Conservation (phyloP, 208 protist genomes). For the Acanthamoeba lenticulata region DNA sequence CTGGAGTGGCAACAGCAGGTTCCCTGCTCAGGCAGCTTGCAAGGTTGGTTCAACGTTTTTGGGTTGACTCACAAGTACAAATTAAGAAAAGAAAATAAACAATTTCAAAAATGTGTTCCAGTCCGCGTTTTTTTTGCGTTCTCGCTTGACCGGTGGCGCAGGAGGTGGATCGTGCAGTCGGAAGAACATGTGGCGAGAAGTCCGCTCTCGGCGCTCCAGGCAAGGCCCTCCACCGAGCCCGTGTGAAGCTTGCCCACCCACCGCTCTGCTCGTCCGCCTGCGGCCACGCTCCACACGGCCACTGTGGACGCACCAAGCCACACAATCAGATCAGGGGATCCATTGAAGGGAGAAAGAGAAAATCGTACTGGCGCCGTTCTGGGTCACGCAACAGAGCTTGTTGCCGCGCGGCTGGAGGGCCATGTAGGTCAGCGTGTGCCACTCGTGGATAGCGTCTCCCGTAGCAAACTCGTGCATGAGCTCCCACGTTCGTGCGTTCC, state of each 20-base stretch:
- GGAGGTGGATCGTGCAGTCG: conserved; percentile 21
- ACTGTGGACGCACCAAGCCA: not conserved
- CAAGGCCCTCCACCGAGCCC: conserved; percentile 17
- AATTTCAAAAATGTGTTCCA: too few relatives aligned
- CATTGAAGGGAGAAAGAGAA: not conserved
- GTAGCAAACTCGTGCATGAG: conserved; percentile 44
- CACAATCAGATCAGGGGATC: not conserved
- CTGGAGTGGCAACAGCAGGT: too few relatives aligned
- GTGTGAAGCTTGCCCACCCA: not conserved
- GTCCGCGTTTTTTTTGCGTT: too few relatives aligned
- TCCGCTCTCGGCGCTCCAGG: not conserved
- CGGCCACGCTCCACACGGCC: not conserved
- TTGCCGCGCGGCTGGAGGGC: conserved; percentile 1
- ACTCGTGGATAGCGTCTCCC: not conserved
- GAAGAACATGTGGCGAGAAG: conserved; percentile 33
- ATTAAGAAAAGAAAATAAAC: too few relatives aligned
- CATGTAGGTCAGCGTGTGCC: conserved; percentile 45
- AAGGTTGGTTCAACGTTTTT: too few relatives aligned
- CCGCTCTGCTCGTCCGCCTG: not conserved
- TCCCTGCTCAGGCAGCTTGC: too few relatives aligned
- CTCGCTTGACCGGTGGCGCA: not conserved
- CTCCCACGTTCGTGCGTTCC: conserved; percentile 22
- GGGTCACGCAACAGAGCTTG: conserved; percentile 22
- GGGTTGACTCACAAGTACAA: too few relatives aligned
- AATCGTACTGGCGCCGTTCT: conserved; percentile 16